Conservation (phyloP, 352 stramenopile species). For the Phytophthora cactorum region DNA sequence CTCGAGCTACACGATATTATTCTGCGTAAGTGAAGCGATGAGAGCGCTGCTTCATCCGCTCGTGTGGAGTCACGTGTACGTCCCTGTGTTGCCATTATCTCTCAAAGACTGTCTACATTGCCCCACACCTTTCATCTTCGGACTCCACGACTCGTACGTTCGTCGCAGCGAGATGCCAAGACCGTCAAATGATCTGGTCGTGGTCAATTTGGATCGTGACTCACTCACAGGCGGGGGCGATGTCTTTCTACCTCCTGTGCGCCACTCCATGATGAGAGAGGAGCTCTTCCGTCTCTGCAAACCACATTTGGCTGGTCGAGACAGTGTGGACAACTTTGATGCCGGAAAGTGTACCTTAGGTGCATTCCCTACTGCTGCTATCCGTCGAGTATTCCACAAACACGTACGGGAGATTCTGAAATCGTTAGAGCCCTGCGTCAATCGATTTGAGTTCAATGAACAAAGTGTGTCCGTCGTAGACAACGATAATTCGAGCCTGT, state of each 20-base stretch:
- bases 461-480: conserved; percentile 58
- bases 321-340: conserved; percentile 38
- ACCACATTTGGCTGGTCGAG: conserved; percentile 40
- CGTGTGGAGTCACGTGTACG: conserved; percentile 82
- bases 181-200: conserved; percentile 52
- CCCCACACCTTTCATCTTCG: conserved; percentile 83
- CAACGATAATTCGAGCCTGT: conserved; percentile 43
- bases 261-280: conserved; percentile 45
- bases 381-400: conserved; percentile 48
- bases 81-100: conserved; percentile 62
- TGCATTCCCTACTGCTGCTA: background rate
- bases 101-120: conserved; percentile 78
- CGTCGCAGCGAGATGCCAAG: conserved; percentile 54
- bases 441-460: conserved; percentile 57
- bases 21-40: conserved; percentile 63
- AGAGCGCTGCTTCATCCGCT: conserved; percentile 62
- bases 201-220: conserved; percentile 68
- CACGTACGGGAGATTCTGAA: conserved; percentile 51
- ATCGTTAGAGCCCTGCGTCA: conserved; percentile 62
- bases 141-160: conserved; percentile 67
- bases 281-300: conserved; percentile 50
- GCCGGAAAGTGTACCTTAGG: background rate
- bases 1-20: conserved; percentile 69
- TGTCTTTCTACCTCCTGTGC: conserved; percentile 41
- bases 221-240: conserved; percentile 58